These are phyloP conservation scores for Hymenoscyphus occultus DNA, from an alignment of 2,329 filamentous ascomycete species.

Conservation along the genomic window DNA sequence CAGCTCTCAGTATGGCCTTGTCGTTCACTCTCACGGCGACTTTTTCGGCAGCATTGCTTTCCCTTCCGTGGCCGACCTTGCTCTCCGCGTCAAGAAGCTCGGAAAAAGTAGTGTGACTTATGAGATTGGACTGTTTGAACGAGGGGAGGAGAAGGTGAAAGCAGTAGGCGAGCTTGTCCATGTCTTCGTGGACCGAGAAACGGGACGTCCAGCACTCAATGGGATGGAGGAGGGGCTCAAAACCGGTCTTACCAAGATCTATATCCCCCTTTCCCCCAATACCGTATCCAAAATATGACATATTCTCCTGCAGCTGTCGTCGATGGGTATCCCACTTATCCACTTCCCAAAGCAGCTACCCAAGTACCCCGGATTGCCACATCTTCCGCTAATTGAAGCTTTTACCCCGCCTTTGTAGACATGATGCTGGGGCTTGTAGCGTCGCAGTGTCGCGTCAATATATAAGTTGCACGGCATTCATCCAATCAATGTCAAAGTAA, in stretches of 20 bases:
- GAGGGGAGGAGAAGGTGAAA: slow-evolving; percentile 68
- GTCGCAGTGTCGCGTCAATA: background rate
- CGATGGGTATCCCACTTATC: background rate
- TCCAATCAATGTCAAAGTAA: background rate
- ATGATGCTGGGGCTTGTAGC: background rate
- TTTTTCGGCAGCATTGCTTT: slow-evolving; percentile 82
- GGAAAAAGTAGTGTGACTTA: slow-evolving; percentile 86
- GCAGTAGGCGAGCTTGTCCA: slow-evolving; percentile 85
- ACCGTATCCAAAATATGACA: slow-evolving; percentile 31
- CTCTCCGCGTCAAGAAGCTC: slow-evolving; percentile 76
- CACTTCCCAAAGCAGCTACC: background rate
- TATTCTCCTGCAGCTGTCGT: background rate
- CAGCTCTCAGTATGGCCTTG: slow-evolving; percentile 73
- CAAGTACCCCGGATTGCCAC: background rate
- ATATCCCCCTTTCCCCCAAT: slow-evolving; percentile 36
- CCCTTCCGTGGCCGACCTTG: slow-evolving; percentile 77
- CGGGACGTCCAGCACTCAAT: slow-evolving; percentile 60
- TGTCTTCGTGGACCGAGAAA: slow-evolving; percentile 78
- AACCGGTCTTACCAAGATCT: slow-evolving; percentile 55
- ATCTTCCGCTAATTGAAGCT: background rate
- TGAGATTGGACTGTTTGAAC: slow-evolving; percentile 82
- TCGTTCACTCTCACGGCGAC: slow-evolving; percentile 81
- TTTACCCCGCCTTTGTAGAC: background rate
- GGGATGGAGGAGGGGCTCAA: slow-evolving; percentile 64
- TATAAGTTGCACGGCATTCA: background rate